Percentiles rank a stretch among this genome's conserved stretches.
Evolutionary conservation across 2,329 filamentous ascomycete genomes (phyloP).

Genomic region (Fusarium pseudograminearum): DNA sequence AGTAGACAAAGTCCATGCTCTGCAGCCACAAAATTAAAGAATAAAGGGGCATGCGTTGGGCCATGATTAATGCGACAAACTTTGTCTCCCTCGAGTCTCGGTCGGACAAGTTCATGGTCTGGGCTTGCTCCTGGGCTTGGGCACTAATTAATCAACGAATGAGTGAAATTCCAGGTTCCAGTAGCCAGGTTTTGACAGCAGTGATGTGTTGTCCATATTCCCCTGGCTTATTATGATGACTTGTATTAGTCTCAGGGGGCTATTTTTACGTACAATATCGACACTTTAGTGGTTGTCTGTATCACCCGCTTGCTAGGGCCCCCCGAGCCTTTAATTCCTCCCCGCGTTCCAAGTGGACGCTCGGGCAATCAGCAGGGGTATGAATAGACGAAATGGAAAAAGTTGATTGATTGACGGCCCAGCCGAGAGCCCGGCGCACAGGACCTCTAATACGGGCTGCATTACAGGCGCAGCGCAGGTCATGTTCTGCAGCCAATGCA

Average conservation of each 20-base stretch:
- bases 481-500: slow-evolving; percentile 27
- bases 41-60: slow-evolving; percentile 14
- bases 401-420: slow-evolving; percentile 14
- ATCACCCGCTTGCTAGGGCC: slow-evolving; percentile 22
- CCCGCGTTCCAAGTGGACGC: slow-evolving; percentile 42
- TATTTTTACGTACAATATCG: slow-evolving; percentile 35
- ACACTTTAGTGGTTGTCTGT: slow-evolving; percentile 22
- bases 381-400: slow-evolving; percentile 6
- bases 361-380: slow-evolving; percentile 16
- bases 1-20: slow-evolving; percentile 8
- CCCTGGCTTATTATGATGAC: slow-evolving; percentile 12
- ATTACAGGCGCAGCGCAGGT: slow-evolving; percentile 9
- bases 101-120: slow-evolving; percentile 21
- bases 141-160: slow-evolving; percentile 12
- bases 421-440: slow-evolving; percentile 9
- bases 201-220: slow-evolving; percentile 2
- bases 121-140: not conserved
- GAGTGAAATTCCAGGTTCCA: slow-evolving; percentile 16
- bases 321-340: slow-evolving; percentile 38
- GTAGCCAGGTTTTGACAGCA: slow-evolving; percentile 5
- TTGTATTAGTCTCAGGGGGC: slow-evolving; percentile 32
- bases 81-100: slow-evolving; percentile 18
- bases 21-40: slow-evolving; percentile 26
- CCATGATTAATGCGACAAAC: slow-evolving; percentile 21
- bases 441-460: slow-evolving; percentile 17